A percentile compares a stretch with the other conserved stretches of the same genome.
Evolutionary conservation across 2,329 filamentous ascomycete species (phyloP).

Genomic region (Microdochium bolleyi): DNA sequence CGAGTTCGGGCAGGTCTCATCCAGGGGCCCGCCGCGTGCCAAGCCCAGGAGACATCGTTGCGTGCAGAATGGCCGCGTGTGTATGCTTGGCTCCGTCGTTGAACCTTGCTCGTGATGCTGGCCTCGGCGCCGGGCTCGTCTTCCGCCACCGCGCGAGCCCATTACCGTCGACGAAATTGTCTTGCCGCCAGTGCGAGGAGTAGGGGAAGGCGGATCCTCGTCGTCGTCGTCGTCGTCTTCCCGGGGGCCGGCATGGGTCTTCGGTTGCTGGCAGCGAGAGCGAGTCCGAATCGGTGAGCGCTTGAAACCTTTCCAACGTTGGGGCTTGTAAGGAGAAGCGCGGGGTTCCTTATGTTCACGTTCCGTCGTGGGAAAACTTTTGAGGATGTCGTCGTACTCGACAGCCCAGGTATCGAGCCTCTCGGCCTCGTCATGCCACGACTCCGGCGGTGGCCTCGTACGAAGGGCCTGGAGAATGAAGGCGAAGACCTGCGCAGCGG

Average conservation of each 20-base stretch:
- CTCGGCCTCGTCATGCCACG: conserved; percentile 21
- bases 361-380: too few species aligned
- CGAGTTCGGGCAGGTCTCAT: conserved; percentile 20
- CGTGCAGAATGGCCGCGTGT: conserved; percentile 9
- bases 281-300: conserved; percentile 17
- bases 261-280: conserved; percentile 7
- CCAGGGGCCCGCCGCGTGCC: conserved; percentile 35
- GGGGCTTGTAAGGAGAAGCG: too few species aligned
- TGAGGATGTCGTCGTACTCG: too few species aligned
- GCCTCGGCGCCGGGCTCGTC: neutral
- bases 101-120: neutral
- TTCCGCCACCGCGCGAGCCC: neutral
- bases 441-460: conserved; percentile 13
- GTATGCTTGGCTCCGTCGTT: conserved; percentile 3
- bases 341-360: too few species aligned
- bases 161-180: neutral
- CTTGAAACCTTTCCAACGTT: too few species aligned
- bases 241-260: neutral
- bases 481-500: too few species aligned
- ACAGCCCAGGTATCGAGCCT: conserved; percentile 22
- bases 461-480: too few species aligned
- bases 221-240: conserved; percentile 1
- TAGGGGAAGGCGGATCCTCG: neutral
- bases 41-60: conserved; percentile 29
- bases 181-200: neutral